Base-by-base conservation (phyloP, 441 rosid species). In the Gossypium davidsonii region DNA sequence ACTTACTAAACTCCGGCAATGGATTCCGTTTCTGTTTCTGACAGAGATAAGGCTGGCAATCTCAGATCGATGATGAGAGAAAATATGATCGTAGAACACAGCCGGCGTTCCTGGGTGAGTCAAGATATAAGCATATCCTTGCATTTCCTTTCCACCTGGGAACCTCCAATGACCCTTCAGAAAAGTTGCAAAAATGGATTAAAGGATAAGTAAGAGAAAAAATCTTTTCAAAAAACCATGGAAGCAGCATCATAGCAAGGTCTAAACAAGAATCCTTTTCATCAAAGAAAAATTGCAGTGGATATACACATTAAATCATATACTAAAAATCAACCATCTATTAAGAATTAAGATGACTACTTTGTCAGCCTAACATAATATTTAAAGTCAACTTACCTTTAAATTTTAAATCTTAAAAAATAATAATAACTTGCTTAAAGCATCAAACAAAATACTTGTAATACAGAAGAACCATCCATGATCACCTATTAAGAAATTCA, bases 41-140 rank as follows among this genome's bases (percentile, higher is more conserved):
- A 92, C 34, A 73, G 97, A 84, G 53, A 92, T 73, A 44, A 94
- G 94, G 63, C 88, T 76, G 67, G 88, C 85, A 21, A 94, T 89
- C 78, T 92, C 96, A n/a, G 90, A 85, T 17, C 17, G 84, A 82
- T 89, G 81, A 76, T 86, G 82, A 57, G 94, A 89, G 80, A 86
- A 90, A 64, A 89, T 12, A 79, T 94, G 98, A 67, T 94, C 98
- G 74, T 76, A 90, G 85, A 92, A 94, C 61, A 94, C 94, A 0
- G 97, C 84, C 6, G 98, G 98, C 12, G 97, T 94, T 78, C 98
- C 98, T 70, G 97, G 92, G 85, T 94, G 98, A 71, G 97, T 94
- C 81, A 94, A 70, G 79, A 87, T 89, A 81, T 94, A 94, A 31
- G 96, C 97, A 79, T 94, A 94, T 76, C 98, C 98, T 85, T 92